Conservation (phyloP, 345 rosid species). For the Salix purpurea region DNA sequence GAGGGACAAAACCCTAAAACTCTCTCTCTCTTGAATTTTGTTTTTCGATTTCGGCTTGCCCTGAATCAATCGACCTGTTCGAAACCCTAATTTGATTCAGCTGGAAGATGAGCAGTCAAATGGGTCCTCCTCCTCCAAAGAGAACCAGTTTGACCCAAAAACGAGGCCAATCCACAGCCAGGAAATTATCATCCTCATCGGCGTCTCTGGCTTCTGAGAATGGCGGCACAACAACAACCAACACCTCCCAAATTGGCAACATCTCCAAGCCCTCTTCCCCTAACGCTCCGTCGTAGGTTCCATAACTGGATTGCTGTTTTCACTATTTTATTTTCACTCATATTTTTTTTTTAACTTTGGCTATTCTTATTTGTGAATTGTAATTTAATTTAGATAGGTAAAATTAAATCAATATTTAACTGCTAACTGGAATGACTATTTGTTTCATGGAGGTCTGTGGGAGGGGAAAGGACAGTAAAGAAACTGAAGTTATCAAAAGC, state of each 20-base stretch:
- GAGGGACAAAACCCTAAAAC: not conserved
- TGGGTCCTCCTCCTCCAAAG: slow-evolving; percentile 48
- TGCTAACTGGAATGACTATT: not conserved
- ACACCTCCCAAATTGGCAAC: slow-evolving; percentile 31
- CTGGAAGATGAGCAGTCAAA: slow-evolving; percentile 57
- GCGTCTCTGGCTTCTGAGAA: slow-evolving; percentile 29
- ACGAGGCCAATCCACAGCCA: slow-evolving; percentile 44
- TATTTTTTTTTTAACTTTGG: not conserved
- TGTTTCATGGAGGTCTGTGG: slow-evolving; percentile 26
- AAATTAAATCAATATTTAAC: not conserved
- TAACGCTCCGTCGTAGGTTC: slow-evolving; percentile 39
- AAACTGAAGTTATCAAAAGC: slow-evolving; percentile 86
- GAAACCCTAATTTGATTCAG: not conserved
- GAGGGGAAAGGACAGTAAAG: slow-evolving; percentile 87
- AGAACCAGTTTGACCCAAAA: slow-evolving; percentile 43
- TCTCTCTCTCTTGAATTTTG: not conserved
- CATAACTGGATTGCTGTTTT: not conserved
- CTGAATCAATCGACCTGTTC: not conserved
- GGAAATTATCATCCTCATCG: slow-evolving; percentile 39
- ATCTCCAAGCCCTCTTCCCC: slow-evolving; percentile 72
- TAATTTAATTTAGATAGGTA: not conserved
- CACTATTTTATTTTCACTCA: not conserved
- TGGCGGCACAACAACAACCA: slow-evolving; percentile 23
- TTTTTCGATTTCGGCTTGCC: not conserved
- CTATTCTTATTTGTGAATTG: not conserved